Percentiles rank a stretch among this genome's conserved stretches.
Conservation (phyloP, 768 basidiomycete genomes). For the Mycena kentingensis region DNA sequence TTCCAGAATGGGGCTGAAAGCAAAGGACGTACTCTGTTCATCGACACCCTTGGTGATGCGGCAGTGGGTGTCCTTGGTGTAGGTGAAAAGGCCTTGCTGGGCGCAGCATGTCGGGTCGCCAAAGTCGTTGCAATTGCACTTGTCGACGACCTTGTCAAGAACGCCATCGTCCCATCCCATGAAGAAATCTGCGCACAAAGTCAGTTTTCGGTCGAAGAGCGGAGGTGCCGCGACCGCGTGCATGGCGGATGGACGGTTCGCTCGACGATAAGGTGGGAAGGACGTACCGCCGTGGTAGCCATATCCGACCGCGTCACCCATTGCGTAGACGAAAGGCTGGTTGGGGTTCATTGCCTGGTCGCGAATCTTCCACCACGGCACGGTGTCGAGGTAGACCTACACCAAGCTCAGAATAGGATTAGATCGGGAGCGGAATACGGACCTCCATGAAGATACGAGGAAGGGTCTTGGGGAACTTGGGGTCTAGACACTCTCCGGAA, state of each 20-base stretch:
- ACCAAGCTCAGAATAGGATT: slow-evolving; percentile 1
- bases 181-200: slow-evolving; percentile 43
- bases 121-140: slow-evolving; percentile 48
- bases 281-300: slow-evolving; percentile 57
- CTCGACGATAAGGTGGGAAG: slow-evolving; percentile 1
- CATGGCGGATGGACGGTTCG: neutral
- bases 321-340: slow-evolving; percentile 55
- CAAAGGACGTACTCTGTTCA: slow-evolving; percentile 43
- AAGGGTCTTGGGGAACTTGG: slow-evolving; percentile 45
- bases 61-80: slow-evolving; percentile 45
- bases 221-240: neutral
- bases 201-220: neutral
- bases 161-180: slow-evolving; percentile 65
- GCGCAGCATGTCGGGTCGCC: slow-evolving; percentile 46
- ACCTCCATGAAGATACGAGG: slow-evolving; percentile 58
- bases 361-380: slow-evolving; percentile 37
- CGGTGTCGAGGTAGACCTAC: slow-evolving; percentile 49
- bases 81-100: slow-evolving; percentile 44
- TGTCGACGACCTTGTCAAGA: slow-evolving; percentile 55
- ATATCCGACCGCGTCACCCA: slow-evolving; percentile 63
- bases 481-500: slow-evolving; percentile 49
- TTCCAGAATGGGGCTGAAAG: neutral
- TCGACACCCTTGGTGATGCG: slow-evolving; percentile 49
- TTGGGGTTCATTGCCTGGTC: slow-evolving; percentile 46
- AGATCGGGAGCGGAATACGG: neutral